These are phyloP conservation scores for Colletotrichum sp. DNA, from an alignment of 2,329 filamentous ascomycete genomes.

Conservation along the genomic window DNA sequence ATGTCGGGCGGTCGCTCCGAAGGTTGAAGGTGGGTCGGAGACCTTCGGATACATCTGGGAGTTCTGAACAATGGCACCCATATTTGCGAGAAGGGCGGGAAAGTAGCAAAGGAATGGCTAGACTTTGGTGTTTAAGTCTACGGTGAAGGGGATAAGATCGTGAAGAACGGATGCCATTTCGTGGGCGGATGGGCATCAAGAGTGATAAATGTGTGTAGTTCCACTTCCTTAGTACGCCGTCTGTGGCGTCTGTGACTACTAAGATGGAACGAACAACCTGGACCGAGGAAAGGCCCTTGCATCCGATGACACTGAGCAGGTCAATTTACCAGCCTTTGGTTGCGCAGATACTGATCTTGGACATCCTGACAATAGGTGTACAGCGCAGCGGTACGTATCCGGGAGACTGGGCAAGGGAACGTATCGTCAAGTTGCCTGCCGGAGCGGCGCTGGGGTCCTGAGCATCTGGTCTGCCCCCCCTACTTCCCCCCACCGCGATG, in stretches of 20 bases:
- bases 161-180: background rate
- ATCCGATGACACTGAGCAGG: slow-evolving; percentile 8
- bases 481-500: background rate
- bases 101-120: background rate
- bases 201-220: slow-evolving; percentile 13
- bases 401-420: background rate
- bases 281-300: slow-evolving; percentile 6
- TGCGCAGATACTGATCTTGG: slow-evolving; percentile 1
- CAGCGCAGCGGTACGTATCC: slow-evolving; percentile 8
- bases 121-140: background rate
- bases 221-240: background rate
- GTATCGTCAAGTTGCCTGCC: slow-evolving; percentile 13
- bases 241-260: slow-evolving; percentile 4
- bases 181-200: background rate
- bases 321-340: slow-evolving; percentile 9
- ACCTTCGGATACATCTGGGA: background rate
- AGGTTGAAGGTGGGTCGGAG: background rate
- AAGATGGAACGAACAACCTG: background rate
- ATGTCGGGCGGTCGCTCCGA: slow-evolving; percentile 18
- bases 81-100: background rate
- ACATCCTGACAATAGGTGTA: background rate
- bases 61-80: slow-evolving; percentile 8
- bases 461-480: slow-evolving; percentile 2
- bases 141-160: background rate
- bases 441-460: background rate